Evolutionary conservation across 768 basidiomycete genomes (phyloP), one percentile per base, ranked within the genome.

Genomic region (Trametopsis cervina): DNA sequence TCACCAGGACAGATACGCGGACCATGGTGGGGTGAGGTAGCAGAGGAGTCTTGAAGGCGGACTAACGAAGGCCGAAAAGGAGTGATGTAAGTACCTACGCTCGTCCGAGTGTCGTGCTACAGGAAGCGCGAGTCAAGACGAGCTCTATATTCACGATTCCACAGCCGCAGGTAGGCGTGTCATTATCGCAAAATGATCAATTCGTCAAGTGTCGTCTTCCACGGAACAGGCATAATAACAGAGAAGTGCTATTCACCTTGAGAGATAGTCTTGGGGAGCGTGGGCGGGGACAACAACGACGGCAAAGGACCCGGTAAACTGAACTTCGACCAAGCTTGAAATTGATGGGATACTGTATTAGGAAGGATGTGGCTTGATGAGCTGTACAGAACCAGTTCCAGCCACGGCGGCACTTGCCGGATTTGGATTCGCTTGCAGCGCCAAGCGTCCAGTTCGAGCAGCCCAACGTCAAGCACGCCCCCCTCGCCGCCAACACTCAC

Each of bases 101-200:
- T 81, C 81, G 81, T 78, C 73, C 78, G 85, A 88, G 85, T 88
- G 80, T 88, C 85, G 83, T 72, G 78, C 77, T 81, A 78, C 69
- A 66, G 69, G 81, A 76, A 83, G 80, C 81, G 71, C 83, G 85
- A 88, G 76, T 87, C 85, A 86, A 81, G 68, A 69, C 66, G 66
- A 64, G 66, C 60, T 54, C 44, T 22, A 50, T 33, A 15, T 33
- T n/a, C n/a, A 33, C 29, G 29, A 33, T 33, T 33, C 29, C 29
- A 33, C 29, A 33, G 9, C 29, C 29, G 15, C 9, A 7, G 29
- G 29, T 7, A 15, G 29, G 29, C 15, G 29, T 33, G 29, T 33
- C 29, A 33, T 33, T 15, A 33, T 33, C 29, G 29, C 29, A 33
- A 33, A 33, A 33, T 7, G 7, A 7, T 33, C 35, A 41, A 45